Evolutionary conservation across 2,329 filamentous ascomycete genomes (phyloP).

Genomic region (Cordyceps cicadae): DNA sequence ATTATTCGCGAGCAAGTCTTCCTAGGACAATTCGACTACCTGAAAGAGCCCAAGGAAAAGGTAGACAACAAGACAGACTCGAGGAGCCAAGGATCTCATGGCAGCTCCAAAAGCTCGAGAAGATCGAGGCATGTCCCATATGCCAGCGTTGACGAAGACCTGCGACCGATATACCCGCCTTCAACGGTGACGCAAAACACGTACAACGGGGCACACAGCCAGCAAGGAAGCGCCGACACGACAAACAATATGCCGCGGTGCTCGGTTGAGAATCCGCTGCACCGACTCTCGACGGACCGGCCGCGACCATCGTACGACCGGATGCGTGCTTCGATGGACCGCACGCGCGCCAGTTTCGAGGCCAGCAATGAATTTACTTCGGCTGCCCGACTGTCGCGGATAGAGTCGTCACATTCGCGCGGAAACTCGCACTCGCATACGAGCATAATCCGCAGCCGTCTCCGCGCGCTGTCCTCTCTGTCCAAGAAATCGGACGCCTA

Average conservation of each 20-base stretch:
- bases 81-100: slow-evolving; percentile 37
- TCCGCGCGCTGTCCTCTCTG: slow-evolving; percentile 34
- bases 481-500: slow-evolving; percentile 33
- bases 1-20: slow-evolving; percentile 90
- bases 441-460: slow-evolving; percentile 26
- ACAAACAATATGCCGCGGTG: slow-evolving; percentile 53
- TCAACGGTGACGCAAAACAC: slow-evolving; percentile 72
- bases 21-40: slow-evolving; percentile 71
- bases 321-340: slow-evolving; percentile 79
- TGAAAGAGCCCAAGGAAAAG: slow-evolving; percentile 31
- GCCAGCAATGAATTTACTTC: slow-evolving; percentile 85
- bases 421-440: slow-evolving; percentile 14
- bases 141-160: slow-evolving; percentile 71
- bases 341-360: slow-evolving; percentile 75
- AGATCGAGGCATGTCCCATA: slow-evolving; percentile 50
- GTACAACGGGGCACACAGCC: slow-evolving; percentile 65
- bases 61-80: slow-evolving; percentile 31
- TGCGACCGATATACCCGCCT: slow-evolving; percentile 86
- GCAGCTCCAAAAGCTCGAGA: slow-evolving; percentile 49
- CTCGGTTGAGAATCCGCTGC: slow-evolving; percentile 44
- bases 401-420: slow-evolving; percentile 63
- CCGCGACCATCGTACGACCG: slow-evolving; percentile 81
- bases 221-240: slow-evolving; percentile 90
- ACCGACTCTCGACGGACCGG: slow-evolving; percentile 55
- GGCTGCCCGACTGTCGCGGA: slow-evolving; percentile 71